Conservation (phyloP, 1,284 basidiomycete species). For the Leccinum pachyderme region DNA sequence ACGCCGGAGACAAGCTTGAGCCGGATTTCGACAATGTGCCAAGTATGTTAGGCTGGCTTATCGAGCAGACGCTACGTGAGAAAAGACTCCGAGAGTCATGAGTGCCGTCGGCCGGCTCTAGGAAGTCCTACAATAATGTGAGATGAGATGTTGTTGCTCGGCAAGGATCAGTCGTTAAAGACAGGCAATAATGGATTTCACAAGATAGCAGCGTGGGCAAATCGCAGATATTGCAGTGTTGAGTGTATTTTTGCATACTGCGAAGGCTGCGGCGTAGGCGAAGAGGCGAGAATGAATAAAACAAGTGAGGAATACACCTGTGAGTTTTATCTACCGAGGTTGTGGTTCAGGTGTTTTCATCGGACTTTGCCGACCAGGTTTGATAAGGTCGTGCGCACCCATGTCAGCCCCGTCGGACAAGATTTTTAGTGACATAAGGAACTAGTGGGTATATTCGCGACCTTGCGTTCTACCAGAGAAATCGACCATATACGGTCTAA, state of each 20-base stretch:
- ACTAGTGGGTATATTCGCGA: neutral
- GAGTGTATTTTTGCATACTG: neutral
- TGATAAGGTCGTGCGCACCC: neutral
- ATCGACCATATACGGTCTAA: neutral
- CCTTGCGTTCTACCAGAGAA: neutral
- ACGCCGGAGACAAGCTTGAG: slow-evolving; percentile 5
- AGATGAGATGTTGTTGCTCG: neutral
- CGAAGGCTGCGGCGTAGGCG: neutral
- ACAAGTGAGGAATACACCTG: neutral
- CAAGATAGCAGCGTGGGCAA: neutral
- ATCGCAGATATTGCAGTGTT: neutral
- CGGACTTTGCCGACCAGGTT: neutral
- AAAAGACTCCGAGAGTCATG: neutral
- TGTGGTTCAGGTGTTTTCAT: neutral
- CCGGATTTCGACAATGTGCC: neutral
- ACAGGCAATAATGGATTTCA: no score
- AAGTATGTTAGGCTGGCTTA: neutral
- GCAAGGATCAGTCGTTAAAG: neutral
- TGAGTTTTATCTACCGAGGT: neutral
- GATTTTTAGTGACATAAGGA: neutral
- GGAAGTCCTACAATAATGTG: neutral
- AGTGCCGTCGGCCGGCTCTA: neutral
- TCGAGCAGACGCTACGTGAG: neutral
- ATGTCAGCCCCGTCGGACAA: neutral
- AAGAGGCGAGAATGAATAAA: neutral